Evolutionary conservation across 129 eudicot genomes (phyloP).

Genomic region (Solidago caesia): DNA sequence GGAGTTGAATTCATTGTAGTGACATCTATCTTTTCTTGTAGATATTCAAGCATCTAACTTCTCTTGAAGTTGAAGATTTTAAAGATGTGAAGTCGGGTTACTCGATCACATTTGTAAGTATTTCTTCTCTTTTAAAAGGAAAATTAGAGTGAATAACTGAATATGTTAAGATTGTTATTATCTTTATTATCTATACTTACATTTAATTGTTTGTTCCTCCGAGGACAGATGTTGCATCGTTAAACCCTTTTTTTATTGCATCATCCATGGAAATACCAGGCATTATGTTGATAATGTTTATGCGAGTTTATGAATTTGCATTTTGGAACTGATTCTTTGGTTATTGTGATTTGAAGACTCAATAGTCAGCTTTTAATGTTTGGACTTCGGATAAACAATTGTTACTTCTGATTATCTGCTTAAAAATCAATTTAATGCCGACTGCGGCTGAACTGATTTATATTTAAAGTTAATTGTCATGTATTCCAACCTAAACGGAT

Average conservation of each 20-base stretch:
- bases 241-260: background rate
- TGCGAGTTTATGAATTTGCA: too few relatives aligned
- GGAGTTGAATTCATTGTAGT: background rate
- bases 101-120: conserved; percentile 86
- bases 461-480: too few relatives aligned
- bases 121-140: background rate
- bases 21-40: conserved; percentile 28
- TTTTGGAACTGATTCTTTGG: too few relatives aligned
- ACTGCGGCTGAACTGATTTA: too few relatives aligned
- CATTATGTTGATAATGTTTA: too few relatives aligned
- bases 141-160: background rate
- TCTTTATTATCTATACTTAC: background rate
- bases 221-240: background rate
- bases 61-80: conserved; percentile 84
- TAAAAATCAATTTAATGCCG: too few relatives aligned
- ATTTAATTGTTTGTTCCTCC: background rate
- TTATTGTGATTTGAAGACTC: too few relatives aligned
- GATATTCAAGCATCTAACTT: conserved; percentile 84
- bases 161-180: background rate
- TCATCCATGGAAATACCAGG: too few relatives aligned
- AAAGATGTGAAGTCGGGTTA: conserved; percentile 92
- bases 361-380: too few relatives aligned
- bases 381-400: too few relatives aligned
- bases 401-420: too few relatives aligned
- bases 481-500: too few relatives aligned